Evolutionary conservation across 495 filamentous ascomycete genomes (phyloP), one percentile per base, ranked within the genome.

Genomic region (Penicillium tannophilum): DNA sequence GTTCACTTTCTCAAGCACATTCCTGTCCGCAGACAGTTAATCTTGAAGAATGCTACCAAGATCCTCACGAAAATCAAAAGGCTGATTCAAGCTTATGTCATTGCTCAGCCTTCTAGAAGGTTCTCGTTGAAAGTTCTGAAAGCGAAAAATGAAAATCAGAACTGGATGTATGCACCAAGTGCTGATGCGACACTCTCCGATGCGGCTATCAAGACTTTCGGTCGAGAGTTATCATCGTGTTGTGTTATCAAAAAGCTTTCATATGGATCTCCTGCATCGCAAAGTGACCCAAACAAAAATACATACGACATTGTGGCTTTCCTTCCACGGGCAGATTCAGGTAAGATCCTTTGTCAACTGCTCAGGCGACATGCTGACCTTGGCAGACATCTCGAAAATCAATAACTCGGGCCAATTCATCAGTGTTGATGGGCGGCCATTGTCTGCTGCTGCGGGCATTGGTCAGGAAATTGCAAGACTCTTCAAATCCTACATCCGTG

Each of bases 401-500:
- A 79, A 72, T 53, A 78, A 79, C 59, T 70, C 78, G 49, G 86
- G 89, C 2, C 75, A 86, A 43, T 90, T 86, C 68, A 56, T 97
- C 14, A 93, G 86, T 11, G 78, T 98, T 0, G 93, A 97, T 68
- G 85, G 82, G 5, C 80, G 94, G 43, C 90, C 92, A 2, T 71
- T 98, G 7, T 87, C 88, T 31, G 72, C 82, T 26, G 66, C 71
- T 2, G 77, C 84, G 49, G 89, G 89, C 0, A 83, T 84, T 6
- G 75, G 84, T 14, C 92, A 89, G 61, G 84, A 89, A 55, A 79
- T 97, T 31, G 56, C 82, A 0, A 79, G 77, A 9, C 57, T 82
- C 0, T 91, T 84, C 73, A 90, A 86, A 67, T 67, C 64, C 0
- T 82, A 84, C 59, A 35, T 88, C 16, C 82, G 79, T 31, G 76